These are phyloP conservation scores for Stramenopiles sp. DNA, from an alignment of 352 stramenopile species.

Conservation along the genomic window DNA sequence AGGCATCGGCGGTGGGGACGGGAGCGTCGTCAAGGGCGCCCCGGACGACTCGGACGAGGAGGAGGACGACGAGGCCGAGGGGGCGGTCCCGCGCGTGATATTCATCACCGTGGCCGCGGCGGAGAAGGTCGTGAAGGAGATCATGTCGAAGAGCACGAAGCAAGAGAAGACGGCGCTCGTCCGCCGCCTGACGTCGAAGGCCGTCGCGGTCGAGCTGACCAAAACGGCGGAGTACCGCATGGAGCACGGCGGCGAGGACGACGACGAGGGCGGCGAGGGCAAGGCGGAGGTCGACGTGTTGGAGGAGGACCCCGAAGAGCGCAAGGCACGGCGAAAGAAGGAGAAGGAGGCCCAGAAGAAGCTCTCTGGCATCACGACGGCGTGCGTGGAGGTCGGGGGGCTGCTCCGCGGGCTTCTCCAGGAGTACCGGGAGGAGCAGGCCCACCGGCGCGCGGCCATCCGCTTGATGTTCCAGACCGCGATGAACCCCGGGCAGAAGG, in stretches of 20 bases:
- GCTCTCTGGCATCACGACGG: slow-evolving; percentile 17
- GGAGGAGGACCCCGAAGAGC: neutral
- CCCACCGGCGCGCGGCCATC: slow-evolving; percentile 56
- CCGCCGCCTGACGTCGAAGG: slow-evolving; percentile 22
- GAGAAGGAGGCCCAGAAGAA: neutral
- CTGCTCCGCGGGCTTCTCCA: slow-evolving; percentile 27
- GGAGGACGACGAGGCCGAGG: slow-evolving; percentile 1
- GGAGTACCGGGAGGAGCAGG: slow-evolving; percentile 72
- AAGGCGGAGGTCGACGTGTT: neutral
- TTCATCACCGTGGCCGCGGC: slow-evolving; percentile 18
- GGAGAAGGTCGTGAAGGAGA: slow-evolving; percentile 18
- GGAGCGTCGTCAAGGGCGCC: neutral
- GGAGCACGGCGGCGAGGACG: neutral
- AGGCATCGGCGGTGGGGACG: neutral
- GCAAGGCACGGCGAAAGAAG: neutral
- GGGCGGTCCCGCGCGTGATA: slow-evolving; percentile 17
- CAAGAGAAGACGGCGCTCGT: slow-evolving; percentile 18
- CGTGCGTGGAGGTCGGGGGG: slow-evolving; percentile 27
- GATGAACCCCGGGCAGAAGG: slow-evolving; percentile 20
- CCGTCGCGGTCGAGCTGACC: slow-evolving; percentile 23
- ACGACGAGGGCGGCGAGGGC: neutral
- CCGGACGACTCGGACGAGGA: slow-evolving; percentile 15
- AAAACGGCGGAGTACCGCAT: slow-evolving; percentile 16
- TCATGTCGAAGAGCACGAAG: slow-evolving; percentile 17
- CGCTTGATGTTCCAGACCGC: slow-evolving; percentile 76